Conservation (phyloP, 2,329 filamentous ascomycete genomes). For the Claviceps monticola region DNA sequence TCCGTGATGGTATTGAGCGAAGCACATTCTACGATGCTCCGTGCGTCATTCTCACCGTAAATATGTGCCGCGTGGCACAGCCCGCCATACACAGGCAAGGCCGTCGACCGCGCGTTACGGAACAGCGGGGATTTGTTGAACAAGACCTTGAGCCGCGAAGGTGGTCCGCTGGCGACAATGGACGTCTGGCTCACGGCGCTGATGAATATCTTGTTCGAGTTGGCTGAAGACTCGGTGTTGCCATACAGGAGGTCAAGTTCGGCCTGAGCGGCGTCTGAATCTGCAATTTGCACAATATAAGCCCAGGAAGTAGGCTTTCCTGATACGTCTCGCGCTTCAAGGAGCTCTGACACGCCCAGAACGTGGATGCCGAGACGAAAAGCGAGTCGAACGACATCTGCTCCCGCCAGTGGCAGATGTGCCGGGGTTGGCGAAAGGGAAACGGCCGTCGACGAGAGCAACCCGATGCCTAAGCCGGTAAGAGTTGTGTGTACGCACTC, state of each 20-base stretch:
- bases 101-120: conserved; percentile 15
- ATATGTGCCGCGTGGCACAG: conserved; percentile 28
- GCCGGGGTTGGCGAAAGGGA: conserved; percentile 23
- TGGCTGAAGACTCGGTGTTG: conserved; percentile 7
- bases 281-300: conserved; percentile 23
- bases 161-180: conserved; percentile 26
- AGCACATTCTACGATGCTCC: conserved; percentile 11
- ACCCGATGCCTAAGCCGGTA: conserved; percentile 29
- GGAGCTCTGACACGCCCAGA: conserved; percentile 24
- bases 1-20: background rate
- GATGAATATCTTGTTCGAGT: conserved; percentile 25
- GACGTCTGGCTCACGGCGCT: conserved; percentile 20
- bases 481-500: conserved; percentile 10
- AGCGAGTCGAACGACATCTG: conserved; percentile 26
- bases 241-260: conserved; percentile 23
- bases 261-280: conserved; percentile 17
- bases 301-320: conserved; percentile 24
- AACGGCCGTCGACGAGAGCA: conserved; percentile 28
- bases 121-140: conserved; percentile 12
- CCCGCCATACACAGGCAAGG: conserved; percentile 22
- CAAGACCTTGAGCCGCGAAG: conserved; percentile 12
- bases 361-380: conserved; percentile 33
- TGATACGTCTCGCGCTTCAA: conserved; percentile 21
- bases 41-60: conserved; percentile 18
- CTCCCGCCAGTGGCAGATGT: conserved; percentile 26